Evolutionary conservation across 2,329 filamentous ascomycete species (phyloP).

Genomic region (Verticillium zaregamsianum): DNA sequence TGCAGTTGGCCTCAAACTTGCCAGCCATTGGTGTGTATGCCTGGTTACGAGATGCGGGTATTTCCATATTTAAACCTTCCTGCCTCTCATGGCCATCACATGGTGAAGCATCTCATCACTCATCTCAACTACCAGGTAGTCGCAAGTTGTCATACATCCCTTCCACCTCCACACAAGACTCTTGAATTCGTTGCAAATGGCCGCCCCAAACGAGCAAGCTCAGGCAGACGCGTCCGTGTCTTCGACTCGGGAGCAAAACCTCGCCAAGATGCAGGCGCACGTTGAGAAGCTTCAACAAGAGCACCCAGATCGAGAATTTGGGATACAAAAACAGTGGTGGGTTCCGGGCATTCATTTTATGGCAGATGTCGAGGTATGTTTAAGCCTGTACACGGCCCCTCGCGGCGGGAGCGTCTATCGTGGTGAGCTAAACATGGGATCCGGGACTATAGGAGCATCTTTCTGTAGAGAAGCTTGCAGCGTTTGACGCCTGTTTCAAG

Average conservation of each 20-base stretch:
- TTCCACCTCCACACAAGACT: no score
- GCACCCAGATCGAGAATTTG: neutral
- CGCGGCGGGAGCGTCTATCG: neutral
- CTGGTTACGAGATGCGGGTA: no score
- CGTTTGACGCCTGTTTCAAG: neutral
- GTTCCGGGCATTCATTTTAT: neutral
- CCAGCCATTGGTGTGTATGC: no score
- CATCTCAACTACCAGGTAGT: no score
- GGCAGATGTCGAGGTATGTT: neutral
- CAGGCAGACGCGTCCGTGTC: neutral
- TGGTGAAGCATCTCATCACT: no score
- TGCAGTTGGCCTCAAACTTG: no score
- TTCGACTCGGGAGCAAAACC: neutral
- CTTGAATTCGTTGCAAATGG: neutral
- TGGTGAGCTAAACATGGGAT: neutral
- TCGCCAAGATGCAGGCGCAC: neutral
- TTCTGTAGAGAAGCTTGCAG: neutral
- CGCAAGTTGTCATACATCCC: no score
- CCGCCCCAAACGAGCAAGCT: neutral
- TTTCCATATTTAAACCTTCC: no score
- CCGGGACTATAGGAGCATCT: neutral
- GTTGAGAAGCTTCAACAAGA: neutral
- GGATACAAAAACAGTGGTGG: neutral
- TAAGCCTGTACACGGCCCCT: neutral
- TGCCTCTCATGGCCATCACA: no score